Percentiles rank a stretch among this genome's conserved stretches.
phyloP scores from a whole-genome alignment of 495 filamentous ascomycete species.

The Penicillium riverlandense region DNA sequence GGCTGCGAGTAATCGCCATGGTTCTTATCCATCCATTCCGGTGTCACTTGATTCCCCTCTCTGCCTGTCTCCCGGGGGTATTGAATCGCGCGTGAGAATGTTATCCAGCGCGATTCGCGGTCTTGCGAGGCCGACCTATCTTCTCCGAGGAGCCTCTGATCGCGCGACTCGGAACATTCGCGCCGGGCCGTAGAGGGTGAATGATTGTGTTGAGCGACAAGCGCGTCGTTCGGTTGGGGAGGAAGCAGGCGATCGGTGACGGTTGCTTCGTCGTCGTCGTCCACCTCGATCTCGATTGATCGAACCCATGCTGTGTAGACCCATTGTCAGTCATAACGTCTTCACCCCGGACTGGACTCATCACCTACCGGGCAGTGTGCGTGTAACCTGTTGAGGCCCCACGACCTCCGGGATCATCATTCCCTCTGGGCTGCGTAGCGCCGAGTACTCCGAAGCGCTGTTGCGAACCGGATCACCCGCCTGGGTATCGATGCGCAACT shows the following conservation, averaged over 20 bases:
- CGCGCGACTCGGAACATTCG: constrained; percentile 3
- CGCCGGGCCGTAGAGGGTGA: constrained; percentile 35
- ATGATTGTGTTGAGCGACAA: constrained; percentile 55
- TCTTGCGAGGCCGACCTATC: neutral
- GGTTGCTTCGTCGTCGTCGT: constrained; percentile 22
- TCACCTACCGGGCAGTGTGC: constrained; percentile 28
- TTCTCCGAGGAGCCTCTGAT: constrained; percentile 3
- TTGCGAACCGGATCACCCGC: constrained; percentile 11
- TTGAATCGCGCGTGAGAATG: constrained; percentile 48
- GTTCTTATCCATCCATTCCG: constrained; percentile 54
- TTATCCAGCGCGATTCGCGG: constrained; percentile 53
- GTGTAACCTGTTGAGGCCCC: constrained; percentile 7
- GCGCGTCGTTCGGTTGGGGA: constrained; percentile 40
- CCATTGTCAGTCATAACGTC: constrained; percentile 4
- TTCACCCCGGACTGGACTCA: neutral
- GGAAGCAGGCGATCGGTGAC: constrained; percentile 31
- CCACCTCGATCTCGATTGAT: constrained; percentile 22
- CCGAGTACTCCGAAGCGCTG: constrained; percentile 13
- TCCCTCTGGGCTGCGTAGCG: constrained; percentile 12
- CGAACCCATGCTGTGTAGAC: constrained; percentile 29
- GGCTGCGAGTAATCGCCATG: constrained; percentile 48
- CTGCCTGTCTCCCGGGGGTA: constrained; percentile 41
- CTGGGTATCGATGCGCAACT: constrained; percentile 16
- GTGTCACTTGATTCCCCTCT: constrained; percentile 44
- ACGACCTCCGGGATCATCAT: constrained; percentile 9